Percentiles rank a stretch among this genome's conserved stretches.
Evolutionary conservation across 768 basidiomycete species (phyloP).

Genomic region (Cantharellus cinnabarinus): DNA sequence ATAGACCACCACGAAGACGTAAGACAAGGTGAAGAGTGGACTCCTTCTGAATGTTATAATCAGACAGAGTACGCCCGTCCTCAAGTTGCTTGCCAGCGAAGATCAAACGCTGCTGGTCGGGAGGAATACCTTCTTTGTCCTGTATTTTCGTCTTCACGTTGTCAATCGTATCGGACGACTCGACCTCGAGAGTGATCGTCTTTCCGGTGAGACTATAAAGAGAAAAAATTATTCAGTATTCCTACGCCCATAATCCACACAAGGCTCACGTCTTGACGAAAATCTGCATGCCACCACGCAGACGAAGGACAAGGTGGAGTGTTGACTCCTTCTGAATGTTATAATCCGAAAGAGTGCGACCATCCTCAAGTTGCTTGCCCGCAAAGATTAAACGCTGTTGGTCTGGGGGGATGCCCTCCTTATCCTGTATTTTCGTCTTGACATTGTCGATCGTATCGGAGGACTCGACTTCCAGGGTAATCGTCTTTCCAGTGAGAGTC

Average conservation of each 20-base stretch:
- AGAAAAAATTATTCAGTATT: neutral
- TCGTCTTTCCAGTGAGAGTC: constrained; percentile 16
- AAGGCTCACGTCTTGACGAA: constrained; percentile 14
- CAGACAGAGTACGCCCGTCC: constrained; percentile 21
- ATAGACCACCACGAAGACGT: constrained; percentile 7
- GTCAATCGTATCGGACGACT: constrained; percentile 29
- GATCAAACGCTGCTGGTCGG: constrained; percentile 27
- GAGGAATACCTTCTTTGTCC: constrained; percentile 52
- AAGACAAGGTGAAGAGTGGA: constrained; percentile 10
- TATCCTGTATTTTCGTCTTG: constrained; percentile 4
- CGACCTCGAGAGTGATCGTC: constrained; percentile 33
- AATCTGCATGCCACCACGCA: constrained; percentile 12
- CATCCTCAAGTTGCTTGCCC: constrained; percentile 28
- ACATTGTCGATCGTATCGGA: constrained; percentile 24
- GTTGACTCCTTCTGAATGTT: constrained; percentile 13
- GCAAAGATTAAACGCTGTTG: constrained; percentile 30
- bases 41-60: constrained; percentile 12
- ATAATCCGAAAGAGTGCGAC: constrained; percentile 18
- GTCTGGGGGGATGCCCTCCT: constrained; percentile 16
- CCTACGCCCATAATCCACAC: neutral
- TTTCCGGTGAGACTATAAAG: constrained; percentile 8
- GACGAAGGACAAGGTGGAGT: constrained; percentile 19
- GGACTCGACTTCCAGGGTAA: constrained; percentile 33
- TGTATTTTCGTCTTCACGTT: constrained; percentile 97
- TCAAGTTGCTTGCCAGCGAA: constrained; percentile 30